Evolutionary conservation across 2,329 filamentous ascomycete genomes (phyloP).

Genomic region (Diaporthe citriasiana): DNA sequence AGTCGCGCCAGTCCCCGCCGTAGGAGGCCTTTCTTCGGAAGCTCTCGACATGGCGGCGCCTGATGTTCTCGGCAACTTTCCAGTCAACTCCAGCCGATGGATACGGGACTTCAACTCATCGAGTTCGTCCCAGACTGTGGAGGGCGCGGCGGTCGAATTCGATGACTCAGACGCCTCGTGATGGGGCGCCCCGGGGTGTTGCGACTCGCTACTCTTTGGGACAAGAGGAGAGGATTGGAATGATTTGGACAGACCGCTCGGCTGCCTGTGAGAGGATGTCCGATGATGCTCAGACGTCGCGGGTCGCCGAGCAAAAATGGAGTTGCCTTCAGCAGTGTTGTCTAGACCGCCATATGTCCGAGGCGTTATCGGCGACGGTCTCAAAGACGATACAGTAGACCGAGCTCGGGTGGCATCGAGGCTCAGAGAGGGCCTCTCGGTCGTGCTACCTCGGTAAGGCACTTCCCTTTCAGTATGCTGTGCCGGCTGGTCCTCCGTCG

Average conservation of each 20-base stretch:
- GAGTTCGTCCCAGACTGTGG: slow-evolving; percentile 97
- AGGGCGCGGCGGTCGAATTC: slow-evolving; percentile 87
- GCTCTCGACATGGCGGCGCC: slow-evolving; percentile 82
- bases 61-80: slow-evolving; percentile 87
- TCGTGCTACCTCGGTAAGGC: slow-evolving; percentile 58
- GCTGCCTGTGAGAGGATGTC: slow-evolving; percentile 33
- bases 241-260: slow-evolving; percentile 55
- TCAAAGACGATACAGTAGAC: slow-evolving; percentile 49
- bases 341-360: slow-evolving; percentile 65
- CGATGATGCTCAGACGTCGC: slow-evolving; percentile 45
- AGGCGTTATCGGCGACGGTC: slow-evolving; percentile 63
- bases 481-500: slow-evolving; percentile 58
- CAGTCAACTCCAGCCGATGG: slow-evolving; percentile 88
- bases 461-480: slow-evolving; percentile 59
- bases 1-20: slow-evolving; percentile 91
- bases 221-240: slow-evolving; percentile 74
- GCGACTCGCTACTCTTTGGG: slow-evolving; percentile 57
- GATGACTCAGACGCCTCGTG: slow-evolving; percentile 86
- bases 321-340: slow-evolving; percentile 48
- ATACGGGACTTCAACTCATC: slow-evolving; percentile 96
- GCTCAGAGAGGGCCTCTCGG: slow-evolving; percentile 59
- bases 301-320: slow-evolving; percentile 48
- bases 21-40: slow-evolving; percentile 86
- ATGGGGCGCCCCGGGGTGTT: slow-evolving; percentile 57
- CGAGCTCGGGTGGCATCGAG: slow-evolving; percentile 53